These are phyloP conservation scores for Perkinsus olseni DNA, from an alignment of 169 alveolate species.

Conservation along the genomic window DNA sequence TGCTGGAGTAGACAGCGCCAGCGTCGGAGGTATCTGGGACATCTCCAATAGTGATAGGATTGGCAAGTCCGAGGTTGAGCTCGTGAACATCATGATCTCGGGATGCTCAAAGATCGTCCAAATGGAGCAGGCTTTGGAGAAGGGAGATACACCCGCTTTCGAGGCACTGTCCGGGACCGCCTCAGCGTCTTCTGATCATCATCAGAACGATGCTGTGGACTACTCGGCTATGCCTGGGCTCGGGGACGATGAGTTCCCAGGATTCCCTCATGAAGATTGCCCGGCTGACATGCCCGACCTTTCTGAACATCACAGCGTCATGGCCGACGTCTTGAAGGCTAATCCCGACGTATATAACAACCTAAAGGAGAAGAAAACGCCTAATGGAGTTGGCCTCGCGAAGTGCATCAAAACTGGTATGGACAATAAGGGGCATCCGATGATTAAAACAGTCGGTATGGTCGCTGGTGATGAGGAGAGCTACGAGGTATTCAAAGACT, in stretches of 20 bases:
- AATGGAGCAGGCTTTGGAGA: constrained; percentile 11
- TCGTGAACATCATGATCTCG: constrained; percentile 13
- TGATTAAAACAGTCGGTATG: constrained; percentile 20
- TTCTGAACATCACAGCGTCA: not conserved
- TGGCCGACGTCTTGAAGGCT: constrained; percentile 8
- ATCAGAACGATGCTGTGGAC: not conserved
- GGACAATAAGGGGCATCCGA: constrained; percentile 37
- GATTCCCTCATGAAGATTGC: constrained; percentile 18
- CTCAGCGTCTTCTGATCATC: not conserved
- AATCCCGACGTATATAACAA: constrained; percentile 1
- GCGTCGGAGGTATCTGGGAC: constrained; percentile 9
- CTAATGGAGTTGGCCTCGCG: constrained; percentile 17
- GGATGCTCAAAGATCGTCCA: constrained; percentile 8
- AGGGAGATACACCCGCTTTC: not conserved
- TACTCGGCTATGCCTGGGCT: constrained; percentile 16
- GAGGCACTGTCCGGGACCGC: not conserved
- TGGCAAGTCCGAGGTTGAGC: constrained; percentile 20
- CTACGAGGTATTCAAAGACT: constrained; percentile 9
- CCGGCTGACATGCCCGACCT: constrained; percentile 15
- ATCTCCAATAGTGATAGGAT: constrained; percentile 15
- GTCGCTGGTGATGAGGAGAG: constrained; percentile 34
- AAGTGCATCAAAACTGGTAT: constrained; percentile 24
- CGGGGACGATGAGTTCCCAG: constrained; percentile 18
- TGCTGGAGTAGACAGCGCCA: constrained; percentile 14
- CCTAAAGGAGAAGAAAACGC: constrained; percentile 12